Evolutionary conservation across 2,329 filamentous ascomycete genomes (phyloP), one percentile per base, ranked within the genome.

Genomic region (Calcarisporium arbuscula): DNA sequence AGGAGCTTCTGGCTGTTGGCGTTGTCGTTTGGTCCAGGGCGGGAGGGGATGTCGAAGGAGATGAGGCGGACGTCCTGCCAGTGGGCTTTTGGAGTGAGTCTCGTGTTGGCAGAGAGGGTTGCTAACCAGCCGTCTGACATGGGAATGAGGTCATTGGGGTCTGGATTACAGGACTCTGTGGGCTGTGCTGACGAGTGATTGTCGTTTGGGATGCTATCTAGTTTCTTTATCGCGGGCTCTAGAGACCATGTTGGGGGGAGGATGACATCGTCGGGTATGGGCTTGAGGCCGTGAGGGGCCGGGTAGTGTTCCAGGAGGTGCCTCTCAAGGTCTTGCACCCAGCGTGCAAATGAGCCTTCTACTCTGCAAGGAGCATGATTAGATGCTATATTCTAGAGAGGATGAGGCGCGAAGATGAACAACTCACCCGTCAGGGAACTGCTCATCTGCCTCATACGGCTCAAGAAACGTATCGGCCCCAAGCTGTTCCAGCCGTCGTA

Each of bases 21-120:
- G n/a, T n/a, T n/a, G n/a, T n/a, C n/a, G n/a, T n/a, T n/a, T n/a
- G n/a, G n/a, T 41, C 35, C 43, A n/a, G 36, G 26, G 16, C 36
- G 40, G 41, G 32, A 22, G 30, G 59, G 9, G 54, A 77, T 47
- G 8, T 64, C 67, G 11, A 96, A 67, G 2, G 67, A 71, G n/a
- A 95, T 60, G 34, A 85, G 75, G 0, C 92, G 83, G 28, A 96
- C 90, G 62, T 98, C 92, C 64, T 98, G 92, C 81, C 87, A 95
- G 61, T 98, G 92, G 2, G 67, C 65, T 2, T 57, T 31, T 0
- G 89, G 80, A 0, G 92, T 98, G 6, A 94, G 58, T 12, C 89
- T 76, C 14, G 66, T 57, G 51, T 94, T 95, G n/a, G 61, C 55
- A 1, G 66, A 50, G 1, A 98, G 54, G 0, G 58, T 71, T 8